Base-by-base conservation (phyloP, 2,329 filamentous ascomycete genomes). In the Cercospora sp. region DNA sequence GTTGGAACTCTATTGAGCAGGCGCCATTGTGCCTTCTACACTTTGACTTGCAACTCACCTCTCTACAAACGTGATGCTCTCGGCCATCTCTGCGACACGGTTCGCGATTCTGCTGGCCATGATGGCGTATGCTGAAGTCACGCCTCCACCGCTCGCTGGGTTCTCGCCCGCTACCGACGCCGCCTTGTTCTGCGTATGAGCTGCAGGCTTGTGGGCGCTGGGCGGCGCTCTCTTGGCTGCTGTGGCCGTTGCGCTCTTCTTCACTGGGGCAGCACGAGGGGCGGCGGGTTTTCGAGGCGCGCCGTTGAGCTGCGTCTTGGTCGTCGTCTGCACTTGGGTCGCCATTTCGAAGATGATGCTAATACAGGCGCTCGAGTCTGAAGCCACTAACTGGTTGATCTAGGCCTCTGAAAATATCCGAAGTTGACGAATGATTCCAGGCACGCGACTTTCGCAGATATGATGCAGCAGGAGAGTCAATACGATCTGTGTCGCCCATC, bases 1-100 rank as follows among this genome's bases (percentile, higher is more conserved):
- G 67, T 58, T 28, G 28, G 28, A 63, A 65, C 60, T 60, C 61
- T 60, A 39, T 60, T 65, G 26, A n/a, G 23, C 12, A 28, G 45
- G 10, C 45, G 45, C n/a, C 18, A 5, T 5, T 31, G 53, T n/a
- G 10, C 26, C 8, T 30, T 23, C 10, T 28, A 31, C 39, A 36
- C 57, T 42, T 55, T 45, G 55, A 58, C 20, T 57, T 18, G 31
- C 13, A 9, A 64, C 73, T 63, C 71, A 78, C 78, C 81, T 80
- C 75, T 84, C 82, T 55, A 83, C 81, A 69, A 85, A 83, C 16
- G 83, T 84, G 71, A 83, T 82, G 76, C 83, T 84, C 76, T 85
- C 83, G 7, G 83, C 83, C 82, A 85, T 83, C 72, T 85, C 83
- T 5, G 82, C 83, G 12, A 85, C 82, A 57, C 83, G 78, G 74